phyloP scores from a whole-genome alignment of 345 rosid species.

The Heritiera fomes region DNA sequence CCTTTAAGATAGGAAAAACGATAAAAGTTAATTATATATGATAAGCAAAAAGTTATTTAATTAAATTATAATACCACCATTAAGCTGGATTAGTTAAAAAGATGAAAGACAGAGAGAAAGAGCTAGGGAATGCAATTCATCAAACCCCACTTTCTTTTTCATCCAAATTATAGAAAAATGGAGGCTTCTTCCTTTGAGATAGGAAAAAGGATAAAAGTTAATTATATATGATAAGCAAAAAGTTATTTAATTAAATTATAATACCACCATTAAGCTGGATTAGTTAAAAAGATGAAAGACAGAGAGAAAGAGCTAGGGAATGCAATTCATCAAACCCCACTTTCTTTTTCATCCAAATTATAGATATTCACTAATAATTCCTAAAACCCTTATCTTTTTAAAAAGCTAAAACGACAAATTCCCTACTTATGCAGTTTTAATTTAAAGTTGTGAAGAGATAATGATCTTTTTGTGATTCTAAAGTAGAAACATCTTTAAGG shows the following conservation, averaged over 20 bases:
- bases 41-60: conserved; percentile 25
- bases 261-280: conserved; percentile 21
- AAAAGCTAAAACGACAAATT: conserved; percentile 44
- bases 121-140: conserved; percentile 18
- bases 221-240: conserved; percentile 16
- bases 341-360: conserved; percentile 5
- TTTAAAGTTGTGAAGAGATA: conserved; percentile 42
- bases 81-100: conserved; percentile 24
- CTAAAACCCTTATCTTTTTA: conserved; percentile 28
- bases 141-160: conserved; percentile 23
- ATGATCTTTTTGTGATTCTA: conserved; percentile 50
- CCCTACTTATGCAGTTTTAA: conserved; percentile 37
- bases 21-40: not conserved
- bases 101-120: not conserved
- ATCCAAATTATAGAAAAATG: not conserved
- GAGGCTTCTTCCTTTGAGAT: conserved; percentile 20
- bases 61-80: conserved; percentile 17
- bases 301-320: conserved; percentile 10
- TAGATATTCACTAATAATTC: conserved; percentile 15
- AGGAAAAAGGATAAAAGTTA: not conserved
- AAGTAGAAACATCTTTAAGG: conserved; percentile 49
- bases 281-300: conserved; percentile 8
- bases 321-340: conserved; percentile 28
- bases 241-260: conserved; percentile 21
- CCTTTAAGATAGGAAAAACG: conserved; percentile 24